Percentiles rank a stretch among this genome's conserved stretches.
Evolutionary conservation across 352 stramenopile species (phyloP).

Genomic region (Phytophthora litchii): DNA sequence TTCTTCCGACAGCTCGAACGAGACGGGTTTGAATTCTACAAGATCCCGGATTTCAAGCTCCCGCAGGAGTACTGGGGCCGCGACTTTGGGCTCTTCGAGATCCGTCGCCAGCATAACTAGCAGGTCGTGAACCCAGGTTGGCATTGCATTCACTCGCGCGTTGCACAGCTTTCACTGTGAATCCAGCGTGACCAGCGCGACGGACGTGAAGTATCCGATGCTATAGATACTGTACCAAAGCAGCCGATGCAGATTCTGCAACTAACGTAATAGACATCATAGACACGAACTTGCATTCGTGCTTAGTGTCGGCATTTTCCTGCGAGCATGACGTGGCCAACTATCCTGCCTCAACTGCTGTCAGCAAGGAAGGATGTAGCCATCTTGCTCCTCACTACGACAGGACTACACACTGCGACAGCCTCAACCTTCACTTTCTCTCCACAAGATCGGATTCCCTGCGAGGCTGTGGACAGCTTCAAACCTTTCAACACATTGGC

Average conservation of each 20-base stretch:
- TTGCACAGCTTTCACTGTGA: constrained; percentile 5
- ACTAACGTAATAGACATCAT: constrained; percentile 20
- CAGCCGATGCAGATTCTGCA: constrained; percentile 8
- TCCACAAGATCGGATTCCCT: constrained; percentile 13
- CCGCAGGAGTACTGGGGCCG: constrained; percentile 63
- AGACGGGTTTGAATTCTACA: constrained; percentile 85
- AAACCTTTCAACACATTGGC: neutral
- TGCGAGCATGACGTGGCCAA: constrained; percentile 6
- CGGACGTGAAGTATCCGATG: constrained; percentile 22
- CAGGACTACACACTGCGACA: constrained; percentile 14
- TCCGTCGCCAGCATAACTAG: constrained; percentile 37
- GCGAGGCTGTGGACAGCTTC: neutral
- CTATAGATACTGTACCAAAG: constrained; percentile 29
- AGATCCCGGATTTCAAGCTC: constrained; percentile 68
- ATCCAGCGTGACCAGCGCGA: constrained; percentile 4
- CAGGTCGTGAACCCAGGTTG: neutral
- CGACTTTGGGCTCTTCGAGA: constrained; percentile 85
- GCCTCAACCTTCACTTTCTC: constrained; percentile 34
- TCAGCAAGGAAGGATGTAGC: constrained; percentile 12
- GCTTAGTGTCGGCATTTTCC: constrained; percentile 16
- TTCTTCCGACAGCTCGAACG: constrained; percentile 79
- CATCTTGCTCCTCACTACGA: constrained; percentile 14
- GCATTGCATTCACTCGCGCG: constrained; percentile 1
- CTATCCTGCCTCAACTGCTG: neutral
- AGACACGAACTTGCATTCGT: constrained; percentile 11